Evolutionary conservation across 2,329 filamentous ascomycete species (phyloP), one percentile per base, ranked within the genome.

Genomic region (Diaporthe caulivora): DNA sequence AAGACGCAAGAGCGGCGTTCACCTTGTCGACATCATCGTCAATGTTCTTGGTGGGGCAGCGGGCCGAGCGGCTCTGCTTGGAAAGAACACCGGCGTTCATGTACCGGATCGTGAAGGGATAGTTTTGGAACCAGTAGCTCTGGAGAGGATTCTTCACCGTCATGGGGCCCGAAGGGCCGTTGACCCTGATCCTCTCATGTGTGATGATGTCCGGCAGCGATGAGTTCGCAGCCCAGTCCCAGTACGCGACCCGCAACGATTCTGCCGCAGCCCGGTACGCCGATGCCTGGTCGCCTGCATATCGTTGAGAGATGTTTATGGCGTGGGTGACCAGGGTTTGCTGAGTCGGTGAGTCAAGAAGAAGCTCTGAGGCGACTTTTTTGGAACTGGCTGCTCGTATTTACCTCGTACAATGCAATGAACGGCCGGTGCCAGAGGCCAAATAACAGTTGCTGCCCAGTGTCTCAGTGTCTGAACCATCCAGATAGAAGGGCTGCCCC

Each of bases 381-480:
- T 9, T 13, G 11, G 11, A 9, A 29, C 1, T 18, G 10, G 8
- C 24, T 18, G 7, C 51, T 15, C 2, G 24, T 53, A n/a, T 80
- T 15, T 80, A 88, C 87, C 83, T 91, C 89, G 72, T 84, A 90
- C 8, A 91, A 82, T 10, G 85, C 81, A 54, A 90, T 77, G 73
- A 88, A 91, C 4, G 88, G 86, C 8, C 89, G 86, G 78, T 92
- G 89, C 89, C 88, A 91, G 24, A 86, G 80, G 9, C 85, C 77
- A 75, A 90, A 88, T 31, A 86, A 78, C n/a, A 83, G 80, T 78
- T 89, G 85, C 87, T 88, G 53, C 21, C 29, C n/a, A 54, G 18
- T 34, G 26, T 47, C 44, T 69, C 26, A 60, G 47, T 24, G 29
- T 31, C 26, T 29, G 47, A 42, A 37, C 24, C 34, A 37, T 47